Evolutionary conservation across 108 stramenopile genomes (phyloP).

Genomic region (Asterionellopsis glacialis): DNA sequence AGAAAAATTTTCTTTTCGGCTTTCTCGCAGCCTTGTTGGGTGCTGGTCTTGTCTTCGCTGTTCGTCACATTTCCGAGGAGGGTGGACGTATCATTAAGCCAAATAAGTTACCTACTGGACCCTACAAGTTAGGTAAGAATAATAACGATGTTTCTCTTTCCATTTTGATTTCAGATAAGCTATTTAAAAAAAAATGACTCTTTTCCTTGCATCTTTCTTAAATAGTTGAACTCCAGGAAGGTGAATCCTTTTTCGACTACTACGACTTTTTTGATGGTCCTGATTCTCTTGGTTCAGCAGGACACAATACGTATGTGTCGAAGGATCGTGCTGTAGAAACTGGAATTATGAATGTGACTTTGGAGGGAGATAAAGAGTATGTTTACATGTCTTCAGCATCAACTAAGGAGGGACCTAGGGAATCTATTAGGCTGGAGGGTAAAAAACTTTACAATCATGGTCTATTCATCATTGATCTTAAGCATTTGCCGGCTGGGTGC

Average conservation of each 20-base stretch:
- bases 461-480: slow-evolving; percentile 70
- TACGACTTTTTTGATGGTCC: slow-evolving; percentile 73
- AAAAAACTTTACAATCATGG: slow-evolving; percentile 56
- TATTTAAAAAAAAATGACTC: no score
- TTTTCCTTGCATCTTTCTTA: no score
- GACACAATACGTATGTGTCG: slow-evolving; percentile 60
- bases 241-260: slow-evolving; percentile 49
- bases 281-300: slow-evolving; percentile 66
- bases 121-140: no score
- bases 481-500: slow-evolving; percentile 83
- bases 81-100: no score
- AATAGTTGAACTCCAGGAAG: slow-evolving; percentile 44
- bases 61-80: no score
- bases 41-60: no score
- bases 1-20: no score
- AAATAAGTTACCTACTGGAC: no score
- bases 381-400: slow-evolving; percentile 19
- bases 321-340: slow-evolving; percentile 34
- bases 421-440: slow-evolving; percentile 72
- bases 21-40: no score
- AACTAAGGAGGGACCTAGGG: slow-evolving; percentile 27
- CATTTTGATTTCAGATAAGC: no score
- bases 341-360: slow-evolving; percentile 14
- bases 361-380: slow-evolving; percentile 4
- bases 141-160: no score